phyloP scores from a whole-genome alignment of 1,284 basidiomycete genomes.

The Singerocomus rubriflavus region DNA sequence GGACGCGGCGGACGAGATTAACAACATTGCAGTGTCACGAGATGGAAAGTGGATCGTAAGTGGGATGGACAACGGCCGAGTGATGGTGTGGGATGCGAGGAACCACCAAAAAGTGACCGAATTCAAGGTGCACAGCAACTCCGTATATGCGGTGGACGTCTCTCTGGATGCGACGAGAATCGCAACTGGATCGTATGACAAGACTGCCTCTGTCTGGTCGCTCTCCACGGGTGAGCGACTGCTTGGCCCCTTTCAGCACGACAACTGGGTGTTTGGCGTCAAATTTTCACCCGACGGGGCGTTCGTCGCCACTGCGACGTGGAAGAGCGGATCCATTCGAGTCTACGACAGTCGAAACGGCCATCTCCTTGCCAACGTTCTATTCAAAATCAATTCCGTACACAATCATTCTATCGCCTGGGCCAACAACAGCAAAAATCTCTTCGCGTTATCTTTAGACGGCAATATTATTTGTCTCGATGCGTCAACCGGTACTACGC shows the following conservation, averaged over 20 bases:
- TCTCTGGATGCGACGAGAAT: slow-evolving; percentile 3
- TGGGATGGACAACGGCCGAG: background rate
- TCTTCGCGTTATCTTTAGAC: background rate
- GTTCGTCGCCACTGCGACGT: slow-evolving; percentile 5
- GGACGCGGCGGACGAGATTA: background rate
- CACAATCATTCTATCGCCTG: slow-evolving; percentile 7
- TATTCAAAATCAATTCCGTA: background rate
- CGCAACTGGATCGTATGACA: slow-evolving; percentile 2
- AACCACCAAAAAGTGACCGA: background rate
- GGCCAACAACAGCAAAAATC: background rate
- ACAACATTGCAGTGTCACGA: background rate
- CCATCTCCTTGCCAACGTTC: background rate
- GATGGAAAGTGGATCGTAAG: background rate
- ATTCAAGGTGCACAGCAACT: background rate
- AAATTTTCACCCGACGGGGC: slow-evolving; percentile 11
- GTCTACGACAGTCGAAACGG: slow-evolving; percentile 6
- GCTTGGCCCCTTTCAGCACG: background rate
- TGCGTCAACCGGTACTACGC: background rate
- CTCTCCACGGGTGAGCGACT: background rate
- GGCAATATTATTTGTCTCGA: slow-evolving; percentile 3
- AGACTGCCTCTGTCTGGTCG: slow-evolving; percentile 7
- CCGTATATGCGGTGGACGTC: background rate
- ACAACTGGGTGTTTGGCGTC: background rate
- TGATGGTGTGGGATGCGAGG: background rate
- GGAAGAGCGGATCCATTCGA: background rate